A percentile compares a stretch with the other conserved stretches of the same genome.
These are phyloP conservation scores for Raffaelea deltoideospora DNA, from an alignment of 2,329 filamentous ascomycete species.

Conservation along the genomic window DNA sequence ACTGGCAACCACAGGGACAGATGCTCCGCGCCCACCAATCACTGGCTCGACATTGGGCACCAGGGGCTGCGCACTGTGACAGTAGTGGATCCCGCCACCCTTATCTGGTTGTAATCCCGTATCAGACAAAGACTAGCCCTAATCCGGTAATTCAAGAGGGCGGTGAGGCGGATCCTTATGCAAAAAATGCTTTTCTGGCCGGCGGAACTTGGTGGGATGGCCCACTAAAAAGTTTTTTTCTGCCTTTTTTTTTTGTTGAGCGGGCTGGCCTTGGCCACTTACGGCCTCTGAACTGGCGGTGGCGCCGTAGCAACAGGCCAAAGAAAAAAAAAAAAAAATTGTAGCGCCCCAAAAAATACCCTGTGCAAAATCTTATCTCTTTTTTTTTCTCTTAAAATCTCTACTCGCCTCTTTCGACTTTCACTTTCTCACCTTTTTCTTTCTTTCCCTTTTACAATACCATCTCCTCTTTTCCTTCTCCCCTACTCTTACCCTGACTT, in stretches of 20 bases:
- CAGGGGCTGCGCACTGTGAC: not conserved
- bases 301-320: too few species aligned
- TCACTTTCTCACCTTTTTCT: not conserved
- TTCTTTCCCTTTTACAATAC: not conserved
- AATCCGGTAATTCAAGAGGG: slow-evolving; percentile 7
- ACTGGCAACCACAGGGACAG: too few species aligned
- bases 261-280: too few species aligned
- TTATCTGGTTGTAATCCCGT: slow-evolving; percentile 7
- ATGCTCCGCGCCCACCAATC: not conserved
- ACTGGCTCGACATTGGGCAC: not conserved
- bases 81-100: not conserved
- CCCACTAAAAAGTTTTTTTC: slow-evolving; percentile 12
- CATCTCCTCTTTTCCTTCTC: slow-evolving; percentile 3
- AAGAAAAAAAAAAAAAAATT: too few species aligned
- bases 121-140: slow-evolving; percentile 3
- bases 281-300: too few species aligned
- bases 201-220: not conserved
- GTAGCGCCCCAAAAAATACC: too few species aligned
- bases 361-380: too few species aligned
- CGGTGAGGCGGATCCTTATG: slow-evolving; percentile 8
- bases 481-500: slow-evolving; percentile 1
- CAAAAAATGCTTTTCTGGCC: slow-evolving; percentile 8
- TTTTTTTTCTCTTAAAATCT: too few species aligned
- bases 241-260: slow-evolving; percentile 7
- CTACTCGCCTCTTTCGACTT: slow-evolving; percentile 7